phyloP scores from a whole-genome alignment of 208 protist genomes.

The Wallacemonas collosoma region DNA sequence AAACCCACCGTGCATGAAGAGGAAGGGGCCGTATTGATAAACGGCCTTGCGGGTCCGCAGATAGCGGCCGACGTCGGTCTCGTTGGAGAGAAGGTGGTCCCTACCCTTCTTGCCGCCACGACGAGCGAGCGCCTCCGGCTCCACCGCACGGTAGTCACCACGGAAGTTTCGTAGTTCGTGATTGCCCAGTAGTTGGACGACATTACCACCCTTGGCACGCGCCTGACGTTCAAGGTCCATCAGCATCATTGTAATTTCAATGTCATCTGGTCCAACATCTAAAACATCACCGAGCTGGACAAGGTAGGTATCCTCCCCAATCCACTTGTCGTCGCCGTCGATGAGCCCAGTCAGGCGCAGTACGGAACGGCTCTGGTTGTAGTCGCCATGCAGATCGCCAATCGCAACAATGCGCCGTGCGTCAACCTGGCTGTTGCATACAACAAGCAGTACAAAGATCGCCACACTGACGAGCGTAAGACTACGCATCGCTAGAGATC shows the following conservation, averaged over 20 bases:
- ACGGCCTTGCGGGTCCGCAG: slow-evolving; percentile 78
- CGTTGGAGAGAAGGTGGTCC: slow-evolving; percentile 65
- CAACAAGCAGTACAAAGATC: slow-evolving; percentile 6
- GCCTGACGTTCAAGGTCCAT: slow-evolving; percentile 80
- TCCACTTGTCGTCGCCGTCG: slow-evolving; percentile 73
- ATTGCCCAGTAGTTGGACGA: slow-evolving; percentile 90
- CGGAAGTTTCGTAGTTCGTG: slow-evolving; percentile 92
- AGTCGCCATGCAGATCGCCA: slow-evolving; percentile 89
- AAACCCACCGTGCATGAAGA: slow-evolving; percentile 93
- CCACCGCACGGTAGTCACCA: slow-evolving; percentile 80
- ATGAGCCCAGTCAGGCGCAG: slow-evolving; percentile 73
- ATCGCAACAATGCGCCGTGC: slow-evolving; percentile 76
- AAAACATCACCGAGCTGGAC: slow-evolving; percentile 92
- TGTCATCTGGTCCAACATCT: slow-evolving; percentile 88
- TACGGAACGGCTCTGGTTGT: slow-evolving; percentile 72
- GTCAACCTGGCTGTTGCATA: slow-evolving; percentile 1
- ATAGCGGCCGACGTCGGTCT: slow-evolving; percentile 68
- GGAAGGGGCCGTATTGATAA: slow-evolving; percentile 77
- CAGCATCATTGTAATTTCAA: slow-evolving; percentile 77
- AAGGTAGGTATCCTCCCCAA: slow-evolving; percentile 73
- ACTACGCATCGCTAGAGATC: not conserved
- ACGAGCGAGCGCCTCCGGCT: slow-evolving; percentile 45
- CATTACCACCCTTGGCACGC: slow-evolving; percentile 63
- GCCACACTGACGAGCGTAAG: not conserved
- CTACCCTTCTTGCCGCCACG: slow-evolving; percentile 66